phyloP scores from a whole-genome alignment of 1,139 yeast species.

The Protomyces macrosporus region DNA sequence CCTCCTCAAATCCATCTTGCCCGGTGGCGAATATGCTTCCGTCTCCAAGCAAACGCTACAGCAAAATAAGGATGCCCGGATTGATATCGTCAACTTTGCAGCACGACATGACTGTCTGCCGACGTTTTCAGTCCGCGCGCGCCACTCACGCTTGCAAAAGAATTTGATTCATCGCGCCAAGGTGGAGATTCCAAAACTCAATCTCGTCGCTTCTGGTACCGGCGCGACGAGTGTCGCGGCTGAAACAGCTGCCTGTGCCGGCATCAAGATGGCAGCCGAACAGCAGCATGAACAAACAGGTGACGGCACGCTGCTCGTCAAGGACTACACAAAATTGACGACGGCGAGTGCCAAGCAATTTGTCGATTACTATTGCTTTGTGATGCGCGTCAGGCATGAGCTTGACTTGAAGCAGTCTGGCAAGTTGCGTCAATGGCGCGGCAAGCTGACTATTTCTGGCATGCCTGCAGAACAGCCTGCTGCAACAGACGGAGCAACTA shows the following conservation, averaged over 20 bases:
- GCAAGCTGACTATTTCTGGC: not conserved
- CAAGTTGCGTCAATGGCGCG: not conserved
- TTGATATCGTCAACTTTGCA: slow-evolving; percentile 17
- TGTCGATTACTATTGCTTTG: slow-evolving; percentile 28
- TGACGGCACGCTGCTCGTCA: slow-evolving; percentile 20
- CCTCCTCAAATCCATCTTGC: slow-evolving; percentile 15
- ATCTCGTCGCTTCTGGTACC: slow-evolving; percentile 11
- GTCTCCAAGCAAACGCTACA: not conserved
- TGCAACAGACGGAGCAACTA: not conserved
- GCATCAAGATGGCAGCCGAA: slow-evolving; percentile 28
- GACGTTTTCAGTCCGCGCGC: slow-evolving; percentile 4
- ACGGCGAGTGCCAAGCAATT: slow-evolving; percentile 29
- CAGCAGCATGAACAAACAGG: slow-evolving; percentile 22
- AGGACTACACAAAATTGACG: slow-evolving; percentile 27
- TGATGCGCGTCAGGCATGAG: not conserved
- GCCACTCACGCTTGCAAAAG: slow-evolving; percentile 6
- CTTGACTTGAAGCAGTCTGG: not conserved
- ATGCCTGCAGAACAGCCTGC: not conserved
- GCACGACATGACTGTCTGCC: slow-evolving; percentile 24
- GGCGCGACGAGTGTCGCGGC: slow-evolving; percentile 12
- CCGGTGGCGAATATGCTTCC: slow-evolving; percentile 7
- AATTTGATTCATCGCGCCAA: not conserved
- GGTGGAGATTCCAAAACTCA: slow-evolving; percentile 5
- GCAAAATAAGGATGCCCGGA: slow-evolving; percentile 7
- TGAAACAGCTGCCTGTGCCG: slow-evolving; percentile 23